phyloP scores from a whole-genome alignment of 2,329 filamentous ascomycete species.

The Allantophomopsis cytisporea region DNA sequence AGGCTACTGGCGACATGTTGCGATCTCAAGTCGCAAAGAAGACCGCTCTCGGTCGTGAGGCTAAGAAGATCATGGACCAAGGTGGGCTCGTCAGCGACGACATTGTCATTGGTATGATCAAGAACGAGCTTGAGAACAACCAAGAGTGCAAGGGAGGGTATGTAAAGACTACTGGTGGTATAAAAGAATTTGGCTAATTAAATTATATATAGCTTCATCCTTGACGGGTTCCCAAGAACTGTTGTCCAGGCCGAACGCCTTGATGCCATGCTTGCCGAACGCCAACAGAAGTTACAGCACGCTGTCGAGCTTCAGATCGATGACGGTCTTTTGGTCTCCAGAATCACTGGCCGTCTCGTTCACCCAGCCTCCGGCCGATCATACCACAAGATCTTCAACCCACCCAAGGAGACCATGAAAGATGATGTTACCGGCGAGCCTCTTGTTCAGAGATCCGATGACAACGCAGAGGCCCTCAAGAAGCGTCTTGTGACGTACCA shows the following conservation, averaged over 20 bases:
- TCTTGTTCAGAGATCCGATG: slow-evolving; percentile 88
- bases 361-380: slow-evolving; percentile 93
- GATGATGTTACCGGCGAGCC: slow-evolving; percentile 96
- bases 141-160: slow-evolving; percentile 94
- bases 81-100: slow-evolving; percentile 96
- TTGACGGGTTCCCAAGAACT: slow-evolving; percentile 96
- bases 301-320: slow-evolving; percentile 96
- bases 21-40: slow-evolving; percentile 97
- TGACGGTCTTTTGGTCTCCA: slow-evolving; percentile 81
- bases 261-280: slow-evolving; percentile 73
- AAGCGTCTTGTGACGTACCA: slow-evolving; percentile 93
- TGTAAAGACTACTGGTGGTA: slow-evolving; percentile 16
- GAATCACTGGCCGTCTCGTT: slow-evolving; percentile 90
- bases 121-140: slow-evolving; percentile 89
- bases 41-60: slow-evolving; percentile 84
- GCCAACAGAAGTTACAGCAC: slow-evolving; percentile 80
- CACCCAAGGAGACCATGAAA: slow-evolving; percentile 84
- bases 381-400: slow-evolving; percentile 99
- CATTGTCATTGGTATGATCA: slow-evolving; percentile 99
- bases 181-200: slow-evolving; percentile 1
- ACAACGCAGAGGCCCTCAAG: slow-evolving; percentile 91
- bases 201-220: slow-evolving; percentile 65
- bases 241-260: slow-evolving; percentile 91
- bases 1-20: slow-evolving; percentile 99
- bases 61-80: slow-evolving; percentile 99